Evolutionary conservation across 176 grass and related monocot species (phyloP), one percentile per base, ranked within the genome.

Genomic region (Eragrostis curvula): DNA sequence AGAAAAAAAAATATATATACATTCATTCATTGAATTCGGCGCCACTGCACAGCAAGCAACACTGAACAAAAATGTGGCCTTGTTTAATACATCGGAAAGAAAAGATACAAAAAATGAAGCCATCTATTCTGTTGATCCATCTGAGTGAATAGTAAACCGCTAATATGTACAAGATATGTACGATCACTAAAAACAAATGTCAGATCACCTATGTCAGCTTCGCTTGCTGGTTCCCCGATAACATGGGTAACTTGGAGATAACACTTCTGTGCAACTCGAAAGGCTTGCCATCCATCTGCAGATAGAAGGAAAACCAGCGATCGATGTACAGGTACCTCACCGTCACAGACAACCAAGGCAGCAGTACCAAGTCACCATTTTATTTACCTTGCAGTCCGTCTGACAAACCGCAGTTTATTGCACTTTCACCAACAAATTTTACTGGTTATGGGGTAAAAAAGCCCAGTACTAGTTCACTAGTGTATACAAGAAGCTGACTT

Each of bases 41-140:
- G 69, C 86, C 81, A 79, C 80, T 36, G 57, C 59, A 72, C 58
- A 73, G 80, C 48, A 68, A 60, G 80, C 48, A 68, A 43, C 59
- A 88, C 68, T 52, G 3, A 59, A 88, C 75, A 88, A 84, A 75
- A 84, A 74, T 88, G 81, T 52, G 69, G 50, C 69, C 41, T 74
- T 68, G 81, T 80, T 84, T 51, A 73, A 84, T 79, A 74, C 81
- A 84, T 30, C 43, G 81, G 14, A 39, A 57, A 47, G 10, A 16
- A 47, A 42, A 17, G 6, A 36, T 36, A 36, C n/a, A 73, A 62
- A 10, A 62, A 74, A 74, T 3, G 20, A 43, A 68, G 60, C 23
- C 5, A 6, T 78, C 50, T 68, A 84, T 74, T 46, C 48, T 83
- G n/a, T 61, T 53, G 64, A 77, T 71, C 66, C 66, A 76, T 8